Percentiles rank a stretch among this genome's conserved stretches.
phyloP scores from a whole-genome alignment of 1,284 basidiomycete species.

The Pseudozyma hubeiensis region DNA sequence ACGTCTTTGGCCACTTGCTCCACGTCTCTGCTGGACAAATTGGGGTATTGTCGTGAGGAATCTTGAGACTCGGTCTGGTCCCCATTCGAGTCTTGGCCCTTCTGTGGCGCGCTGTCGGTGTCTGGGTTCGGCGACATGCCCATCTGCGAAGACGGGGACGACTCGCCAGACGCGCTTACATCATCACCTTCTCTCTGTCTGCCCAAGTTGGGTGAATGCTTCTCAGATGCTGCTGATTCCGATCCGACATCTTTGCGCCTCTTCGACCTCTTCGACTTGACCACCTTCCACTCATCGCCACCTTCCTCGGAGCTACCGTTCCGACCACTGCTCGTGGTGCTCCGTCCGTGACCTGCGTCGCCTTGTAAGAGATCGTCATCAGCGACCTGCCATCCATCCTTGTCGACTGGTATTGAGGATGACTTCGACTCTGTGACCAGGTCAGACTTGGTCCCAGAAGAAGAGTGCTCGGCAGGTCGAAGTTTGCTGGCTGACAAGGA shows the following conservation, averaged over 20 bases:
- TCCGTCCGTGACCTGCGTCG: too few species aligned
- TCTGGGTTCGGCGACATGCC: slow-evolving; percentile 1
- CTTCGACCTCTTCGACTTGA: slow-evolving; percentile 33
- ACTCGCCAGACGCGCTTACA: not conserved
- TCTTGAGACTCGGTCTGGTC: not conserved
- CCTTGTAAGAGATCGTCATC: not conserved
- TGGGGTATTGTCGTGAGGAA: not conserved
- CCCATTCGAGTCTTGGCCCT: not conserved
- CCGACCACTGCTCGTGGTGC: too few species aligned
- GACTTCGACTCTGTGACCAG: slow-evolving; percentile 1
- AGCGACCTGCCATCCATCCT: slow-evolving; percentile 51
- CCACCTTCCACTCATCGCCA: slow-evolving; percentile 39
- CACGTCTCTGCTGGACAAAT: slow-evolving; percentile 48
- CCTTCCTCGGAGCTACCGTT: not conserved
- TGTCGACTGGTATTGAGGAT: slow-evolving; percentile 29
- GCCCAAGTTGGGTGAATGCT: slow-evolving; percentile 4
- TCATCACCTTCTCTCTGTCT: slow-evolving; percentile 1
- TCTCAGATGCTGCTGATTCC: not conserved
- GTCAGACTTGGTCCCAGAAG: not conserved
- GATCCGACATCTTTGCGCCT: slow-evolving; percentile 7
- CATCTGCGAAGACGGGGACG: not conserved
- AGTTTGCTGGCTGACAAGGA: not conserved
- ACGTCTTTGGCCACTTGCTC: slow-evolving; percentile 65
- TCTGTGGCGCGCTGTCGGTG: not conserved
- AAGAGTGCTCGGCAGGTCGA: not conserved